phyloP scores from a whole-genome alignment of 192 early-diverging fungal species.

The Linnemannia zychae region DNA sequence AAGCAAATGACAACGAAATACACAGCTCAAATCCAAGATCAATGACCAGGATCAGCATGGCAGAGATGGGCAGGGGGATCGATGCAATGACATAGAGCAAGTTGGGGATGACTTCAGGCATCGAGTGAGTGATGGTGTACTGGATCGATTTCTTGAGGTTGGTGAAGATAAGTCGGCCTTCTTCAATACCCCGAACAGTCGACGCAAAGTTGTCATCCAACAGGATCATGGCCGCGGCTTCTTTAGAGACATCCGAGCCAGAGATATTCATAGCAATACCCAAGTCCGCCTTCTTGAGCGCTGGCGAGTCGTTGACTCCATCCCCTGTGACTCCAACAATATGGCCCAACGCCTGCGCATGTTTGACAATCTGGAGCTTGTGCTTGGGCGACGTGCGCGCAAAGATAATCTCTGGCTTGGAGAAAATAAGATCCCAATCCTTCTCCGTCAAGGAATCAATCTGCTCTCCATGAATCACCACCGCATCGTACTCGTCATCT shows the following conservation, averaged over 20 bases:
- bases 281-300: constrained; percentile 96
- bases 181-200: constrained; percentile 90
- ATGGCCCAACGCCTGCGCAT: constrained; percentile 89
- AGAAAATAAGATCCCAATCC: constrained; percentile 95
- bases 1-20: constrained; percentile 88
- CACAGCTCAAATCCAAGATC: constrained; percentile 96
- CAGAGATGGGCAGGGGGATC: constrained; percentile 81
- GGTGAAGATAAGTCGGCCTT: constrained; percentile 94
- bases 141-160: constrained; percentile 96
- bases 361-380: constrained; percentile 97
- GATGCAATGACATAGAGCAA: constrained; percentile 89
- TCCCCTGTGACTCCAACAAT: constrained; percentile 98
- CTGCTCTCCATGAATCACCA: constrained; percentile 93
- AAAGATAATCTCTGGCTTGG: constrained; percentile 95
- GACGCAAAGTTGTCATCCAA: constrained; percentile 99
- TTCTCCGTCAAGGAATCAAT: constrained; percentile 84
- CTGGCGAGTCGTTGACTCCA: constrained; percentile 97
- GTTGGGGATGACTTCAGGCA: constrained; percentile 89
- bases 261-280: constrained; percentile 98
- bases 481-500: constrained; percentile 87
- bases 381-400: constrained; percentile 96
- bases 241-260: constrained; percentile 96
- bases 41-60: constrained; percentile 89
- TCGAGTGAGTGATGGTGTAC: constrained; percentile 91
- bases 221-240: constrained; percentile 96